Base-by-base conservation (phyloP, 352 stramenopile genomes). In the Phytophthora cactorum region DNA sequence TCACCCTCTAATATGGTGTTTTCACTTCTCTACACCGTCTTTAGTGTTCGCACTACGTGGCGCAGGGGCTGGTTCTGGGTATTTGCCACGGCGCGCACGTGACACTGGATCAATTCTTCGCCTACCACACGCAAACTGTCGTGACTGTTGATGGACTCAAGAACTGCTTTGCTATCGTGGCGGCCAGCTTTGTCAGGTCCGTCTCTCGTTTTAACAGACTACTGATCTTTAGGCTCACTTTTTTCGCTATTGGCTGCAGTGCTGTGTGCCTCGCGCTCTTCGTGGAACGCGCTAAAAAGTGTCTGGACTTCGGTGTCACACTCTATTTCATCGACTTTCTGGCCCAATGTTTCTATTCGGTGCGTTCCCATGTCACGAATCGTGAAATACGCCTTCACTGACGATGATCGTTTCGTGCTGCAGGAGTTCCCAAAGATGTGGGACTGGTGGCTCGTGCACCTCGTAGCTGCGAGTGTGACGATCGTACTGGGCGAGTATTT, bases 281-380 rank as follows among this genome's bases (percentile, higher is more conserved):
- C 46, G 87, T 97, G 31, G 90, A 97, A 72, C 84, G 90, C 25
- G 87, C 90, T 41, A 97, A 97, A 54, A 97, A 97, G 66, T 97
- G 90, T 52, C 78, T 97, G 55, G 90, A 97, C 73, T 97, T 97
- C 84, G 90, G 89, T 51, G 82, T 96, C 38, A 96, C 90, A 56
- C 85, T 94, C 43, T 95, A 95, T 72, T 92, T 96, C 60, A 77
- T 97, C 36, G 88, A 97, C 62, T 77, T 97, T 36, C 60, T 96
- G 25, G 64, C 80, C 14, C 87, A 92, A 62, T 86, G 79, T 51
- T 90, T 95, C 69, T 97, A 97, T 76, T 89, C 79, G 70, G 88
- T 96, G 39, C 27, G 73, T 12, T 43, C 5, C 29, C 32, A 46
- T 4, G 27, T 66, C 3, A 22, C 12, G 11, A 41, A 39, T 12